These are phyloP conservation scores for Coemansia reversa DNA, from an alignment of 192 early-diverging fungal species.

Conservation along the genomic window DNA sequence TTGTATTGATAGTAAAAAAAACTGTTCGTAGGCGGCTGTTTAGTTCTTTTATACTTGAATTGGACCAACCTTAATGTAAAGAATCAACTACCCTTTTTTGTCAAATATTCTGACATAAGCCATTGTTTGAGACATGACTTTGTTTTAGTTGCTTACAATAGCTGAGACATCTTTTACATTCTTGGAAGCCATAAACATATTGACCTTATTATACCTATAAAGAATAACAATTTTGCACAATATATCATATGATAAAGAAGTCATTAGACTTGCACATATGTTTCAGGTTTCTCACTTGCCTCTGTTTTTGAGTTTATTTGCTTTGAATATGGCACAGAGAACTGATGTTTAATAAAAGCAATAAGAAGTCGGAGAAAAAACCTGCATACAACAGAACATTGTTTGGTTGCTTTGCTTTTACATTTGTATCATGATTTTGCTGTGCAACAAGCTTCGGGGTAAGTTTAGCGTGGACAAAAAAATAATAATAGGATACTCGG, in stretches of 20 bases:
- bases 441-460: background rate
- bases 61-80: background rate
- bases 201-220: background rate
- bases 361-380: background rate
- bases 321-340: background rate
- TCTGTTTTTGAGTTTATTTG: background rate
- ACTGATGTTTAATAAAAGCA: background rate
- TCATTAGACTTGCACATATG: background rate
- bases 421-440: background rate
- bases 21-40: background rate
- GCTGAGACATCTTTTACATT: background rate
- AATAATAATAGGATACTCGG: background rate
- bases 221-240: background rate
- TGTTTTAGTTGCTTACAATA: background rate
- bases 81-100: background rate
- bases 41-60: background rate
- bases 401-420: background rate
- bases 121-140: background rate
- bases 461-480: background rate
- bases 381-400: background rate
- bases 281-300: constrained; percentile 8
- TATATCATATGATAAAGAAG: background rate
- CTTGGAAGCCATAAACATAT: background rate
- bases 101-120: background rate
- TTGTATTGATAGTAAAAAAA: background rate